phyloP scores from a whole-genome alignment of 106 monocot genomes.

The Dendrobium huoshanense region DNA sequence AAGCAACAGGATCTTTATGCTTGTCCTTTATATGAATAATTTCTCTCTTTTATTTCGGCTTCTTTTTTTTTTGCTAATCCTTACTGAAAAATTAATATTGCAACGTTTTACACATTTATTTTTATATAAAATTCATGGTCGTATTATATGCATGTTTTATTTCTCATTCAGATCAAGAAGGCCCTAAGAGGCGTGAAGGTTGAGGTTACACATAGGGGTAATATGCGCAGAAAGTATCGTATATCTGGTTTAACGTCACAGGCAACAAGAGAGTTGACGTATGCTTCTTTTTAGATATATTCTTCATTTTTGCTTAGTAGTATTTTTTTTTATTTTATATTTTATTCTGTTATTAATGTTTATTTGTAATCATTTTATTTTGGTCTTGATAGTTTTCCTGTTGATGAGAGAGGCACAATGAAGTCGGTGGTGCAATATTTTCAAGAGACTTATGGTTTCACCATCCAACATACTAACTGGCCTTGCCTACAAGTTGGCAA shows the following conservation, averaged over 20 bases:
- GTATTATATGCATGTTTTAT: neutral
- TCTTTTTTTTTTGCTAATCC: neutral
- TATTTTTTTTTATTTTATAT: neutral
- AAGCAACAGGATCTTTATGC: too few relatives aligned
- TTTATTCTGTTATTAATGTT: neutral
- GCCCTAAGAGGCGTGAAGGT: slow-evolving; percentile 69
- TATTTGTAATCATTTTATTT: neutral
- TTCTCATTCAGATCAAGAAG: slow-evolving; percentile 45
- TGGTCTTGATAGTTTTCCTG: slow-evolving; percentile 32
- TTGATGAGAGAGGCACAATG: slow-evolving; percentile 37
- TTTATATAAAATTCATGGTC: neutral
- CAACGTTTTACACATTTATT: neutral
- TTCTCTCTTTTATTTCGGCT: neutral
- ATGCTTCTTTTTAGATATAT: slow-evolving; percentile 4
- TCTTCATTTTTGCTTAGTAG: neutral
- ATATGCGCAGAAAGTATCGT: slow-evolving; percentile 61
- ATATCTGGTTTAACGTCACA: slow-evolving; percentile 62
- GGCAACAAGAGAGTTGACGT: slow-evolving; percentile 60
- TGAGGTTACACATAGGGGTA: slow-evolving; percentile 68
- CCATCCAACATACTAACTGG: slow-evolving; percentile 43
- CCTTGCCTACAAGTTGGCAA: slow-evolving; percentile 73
- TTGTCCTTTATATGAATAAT: neutral
- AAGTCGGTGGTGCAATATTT: slow-evolving; percentile 66
- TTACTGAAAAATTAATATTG: neutral
- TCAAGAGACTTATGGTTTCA: slow-evolving; percentile 52